Percentiles rank a stretch among this genome's conserved stretches.
phyloP scores from a whole-genome alignment of 1,139 yeast genomes.

The Zygotorulaspora mrakii region DNA sequence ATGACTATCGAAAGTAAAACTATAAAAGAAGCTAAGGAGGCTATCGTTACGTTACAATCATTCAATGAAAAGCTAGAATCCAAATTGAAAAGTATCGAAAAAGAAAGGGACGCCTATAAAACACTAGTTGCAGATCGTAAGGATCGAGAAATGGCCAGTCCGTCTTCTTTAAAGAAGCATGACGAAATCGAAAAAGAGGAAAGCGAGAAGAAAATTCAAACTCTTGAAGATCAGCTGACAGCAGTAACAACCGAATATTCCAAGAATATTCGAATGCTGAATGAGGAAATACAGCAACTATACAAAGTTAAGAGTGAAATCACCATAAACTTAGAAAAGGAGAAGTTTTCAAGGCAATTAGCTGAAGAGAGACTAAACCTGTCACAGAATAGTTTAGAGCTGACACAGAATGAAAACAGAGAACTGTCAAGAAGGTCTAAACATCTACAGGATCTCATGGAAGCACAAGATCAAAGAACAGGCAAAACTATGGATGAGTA shows the following conservation, averaged over 20 bases:
- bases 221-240: slow-evolving; percentile 38
- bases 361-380: slow-evolving; percentile 45
- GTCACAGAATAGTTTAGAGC: slow-evolving; percentile 39
- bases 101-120: slow-evolving; percentile 26
- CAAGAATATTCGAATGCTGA: slow-evolving; percentile 41
- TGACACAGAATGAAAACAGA: slow-evolving; percentile 44
- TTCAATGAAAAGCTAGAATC: slow-evolving; percentile 48
- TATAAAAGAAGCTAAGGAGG: slow-evolving; percentile 70
- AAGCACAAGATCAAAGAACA: slow-evolving; percentile 54
- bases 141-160: not conserved
- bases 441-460: slow-evolving; percentile 52
- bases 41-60: slow-evolving; percentile 63
- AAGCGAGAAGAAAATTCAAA: slow-evolving; percentile 30
- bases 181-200: slow-evolving; percentile 32
- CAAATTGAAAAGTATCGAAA: slow-evolving; percentile 17
- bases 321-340: slow-evolving; percentile 45
- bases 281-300: slow-evolving; percentile 39
- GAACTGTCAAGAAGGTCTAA: slow-evolving; percentile 44
- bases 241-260: slow-evolving; percentile 43
- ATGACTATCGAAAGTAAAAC: slow-evolving; percentile 55
- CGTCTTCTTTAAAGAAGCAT: not conserved
- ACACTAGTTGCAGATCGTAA: slow-evolving; percentile 6
- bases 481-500: slow-evolving; percentile 55
- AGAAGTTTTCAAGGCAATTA: slow-evolving; percentile 45
- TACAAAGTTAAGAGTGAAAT: slow-evolving; percentile 50